These are phyloP conservation scores for Arachis hypogaea DNA, from an alignment of 306 rosid genomes.

Conservation along the genomic window DNA sequence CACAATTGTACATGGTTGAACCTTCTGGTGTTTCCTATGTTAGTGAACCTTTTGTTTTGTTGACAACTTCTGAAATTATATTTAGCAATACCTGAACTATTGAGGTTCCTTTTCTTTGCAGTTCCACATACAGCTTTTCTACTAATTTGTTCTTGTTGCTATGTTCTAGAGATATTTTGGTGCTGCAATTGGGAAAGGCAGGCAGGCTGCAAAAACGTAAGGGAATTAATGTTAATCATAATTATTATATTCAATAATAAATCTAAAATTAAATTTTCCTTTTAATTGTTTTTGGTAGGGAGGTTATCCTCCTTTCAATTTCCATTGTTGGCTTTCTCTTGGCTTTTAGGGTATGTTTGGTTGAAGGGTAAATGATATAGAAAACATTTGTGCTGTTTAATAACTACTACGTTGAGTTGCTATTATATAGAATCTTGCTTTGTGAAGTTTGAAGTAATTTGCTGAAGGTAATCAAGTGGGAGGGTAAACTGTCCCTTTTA, in stretches of 20 bases:
- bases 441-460: conserved; percentile 23
- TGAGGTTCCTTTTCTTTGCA: background rate
- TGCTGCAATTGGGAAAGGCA: conserved; percentile 98
- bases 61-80: conserved; percentile 20
- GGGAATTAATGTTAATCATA: conserved; percentile 32
- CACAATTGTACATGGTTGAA: conserved; percentile 94
- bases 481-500: background rate
- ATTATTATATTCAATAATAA: background rate
- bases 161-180: conserved; percentile 84
- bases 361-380: background rate
- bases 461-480: conserved; percentile 14
- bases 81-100: background rate
- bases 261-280: background rate
- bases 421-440: conserved; percentile 15
- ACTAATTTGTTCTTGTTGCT: conserved; percentile 38
- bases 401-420: conserved; percentile 18
- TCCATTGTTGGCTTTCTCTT: no score
- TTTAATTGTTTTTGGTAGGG: conserved; percentile 3
- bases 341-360: no score
- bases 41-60: conserved; percentile 44
- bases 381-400: background rate
- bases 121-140: conserved; percentile 24
- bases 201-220: conserved; percentile 99
- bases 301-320: no score
- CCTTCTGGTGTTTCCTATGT: conserved; percentile 97